Conservation (phyloP, 441 rosid species). For the Populus trichocarpa region DNA sequence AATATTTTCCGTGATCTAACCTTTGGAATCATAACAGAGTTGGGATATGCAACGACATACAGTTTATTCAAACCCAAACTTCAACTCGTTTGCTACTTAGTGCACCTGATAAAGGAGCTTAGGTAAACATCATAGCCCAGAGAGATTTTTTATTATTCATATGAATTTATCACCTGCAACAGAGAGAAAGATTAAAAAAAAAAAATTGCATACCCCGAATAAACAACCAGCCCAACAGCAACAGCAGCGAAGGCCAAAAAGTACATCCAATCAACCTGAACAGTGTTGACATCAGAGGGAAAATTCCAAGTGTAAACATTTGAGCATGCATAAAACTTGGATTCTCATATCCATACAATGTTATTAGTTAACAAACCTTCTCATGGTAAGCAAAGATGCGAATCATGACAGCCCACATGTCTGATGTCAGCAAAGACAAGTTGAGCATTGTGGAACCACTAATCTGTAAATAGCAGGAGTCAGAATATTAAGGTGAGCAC, state of each 20-base stretch:
- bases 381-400: constrained; percentile 80
- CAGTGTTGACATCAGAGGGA: constrained; percentile 2
- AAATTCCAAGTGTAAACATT: not conserved
- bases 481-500: not conserved
- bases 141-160: not conserved
- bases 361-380: constrained; percentile 48
- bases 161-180: not conserved
- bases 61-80: not conserved
- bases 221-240: constrained; percentile 56
- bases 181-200: not conserved
- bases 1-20: not conserved
- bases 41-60: not conserved
- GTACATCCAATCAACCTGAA: constrained; percentile 87
- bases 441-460: constrained; percentile 75
- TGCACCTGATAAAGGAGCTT: not conserved
- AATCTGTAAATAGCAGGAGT: constrained; percentile 38
- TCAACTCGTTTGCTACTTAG: not conserved
- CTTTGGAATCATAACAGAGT: not conserved
- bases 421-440: constrained; percentile 81
- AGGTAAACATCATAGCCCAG: not conserved
- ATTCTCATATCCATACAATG: not conserved
- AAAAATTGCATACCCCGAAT: constrained; percentile 54
- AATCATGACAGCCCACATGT: constrained; percentile 88
- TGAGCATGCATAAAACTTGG: not conserved
- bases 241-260: constrained; percentile 74